Percentiles rank a stretch among this genome's conserved stretches.
Conservation (phyloP, 148 eudicot species). For the Salicornia ramosissima region DNA sequence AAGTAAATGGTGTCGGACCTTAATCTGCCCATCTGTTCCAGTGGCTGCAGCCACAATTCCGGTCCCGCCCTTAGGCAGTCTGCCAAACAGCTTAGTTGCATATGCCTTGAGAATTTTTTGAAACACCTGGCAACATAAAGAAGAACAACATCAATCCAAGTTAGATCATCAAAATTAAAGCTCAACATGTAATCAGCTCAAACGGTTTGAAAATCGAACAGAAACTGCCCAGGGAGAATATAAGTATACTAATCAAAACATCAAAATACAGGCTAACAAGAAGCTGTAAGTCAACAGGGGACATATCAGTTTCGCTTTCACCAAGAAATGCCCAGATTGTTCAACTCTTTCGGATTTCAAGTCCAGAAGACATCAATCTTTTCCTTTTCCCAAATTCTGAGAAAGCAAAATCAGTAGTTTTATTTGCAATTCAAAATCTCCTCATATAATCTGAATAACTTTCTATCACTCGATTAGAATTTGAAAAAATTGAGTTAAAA, state of each 20-base stretch:
- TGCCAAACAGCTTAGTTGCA: conserved; percentile 83
- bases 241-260: neutral
- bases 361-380: neutral
- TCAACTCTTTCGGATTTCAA: neutral
- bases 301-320: neutral
- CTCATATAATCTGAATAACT: neutral
- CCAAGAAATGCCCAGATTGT: neutral
- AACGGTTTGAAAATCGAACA: neutral
- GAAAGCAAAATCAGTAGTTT: neutral
- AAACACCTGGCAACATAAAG: conserved; percentile 53
- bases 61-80: conserved; percentile 87
- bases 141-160: conserved; percentile 18
- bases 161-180: neutral
- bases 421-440: neutral
- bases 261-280: neutral
- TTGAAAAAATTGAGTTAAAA: no score
- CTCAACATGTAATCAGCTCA: neutral
- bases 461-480: neutral
- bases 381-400: neutral
- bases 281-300: neutral
- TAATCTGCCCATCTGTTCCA: conserved; percentile 97
- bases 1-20: conserved; percentile 38
- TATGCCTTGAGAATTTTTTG: conserved; percentile 89
- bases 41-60: conserved; percentile 99
- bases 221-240: neutral